A percentile compares a stretch with the other conserved stretches of the same genome.
phyloP scores from a whole-genome alignment of 305 asterid genomes.

The Solanum chacoense region DNA sequence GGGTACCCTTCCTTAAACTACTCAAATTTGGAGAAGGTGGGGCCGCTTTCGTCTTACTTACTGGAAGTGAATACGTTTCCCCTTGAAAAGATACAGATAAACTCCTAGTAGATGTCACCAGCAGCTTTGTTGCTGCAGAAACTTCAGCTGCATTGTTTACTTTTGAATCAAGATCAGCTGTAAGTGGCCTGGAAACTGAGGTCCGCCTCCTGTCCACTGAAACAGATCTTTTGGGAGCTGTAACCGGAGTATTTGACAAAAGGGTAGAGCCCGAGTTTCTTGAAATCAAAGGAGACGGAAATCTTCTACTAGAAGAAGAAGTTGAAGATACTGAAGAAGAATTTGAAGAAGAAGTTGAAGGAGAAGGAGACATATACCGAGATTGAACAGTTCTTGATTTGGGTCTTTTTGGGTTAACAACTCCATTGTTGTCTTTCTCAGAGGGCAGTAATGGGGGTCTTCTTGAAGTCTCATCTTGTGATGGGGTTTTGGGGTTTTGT shows the following conservation, averaged over 20 bases:
- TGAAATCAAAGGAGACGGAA: conserved; percentile 54
- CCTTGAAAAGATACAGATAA: conserved; percentile 92
- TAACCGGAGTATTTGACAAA: conserved; percentile 28
- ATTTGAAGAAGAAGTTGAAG: conserved; percentile 63
- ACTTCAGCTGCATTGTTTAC: conserved; percentile 31
- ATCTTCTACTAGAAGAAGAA: conserved; percentile 55
- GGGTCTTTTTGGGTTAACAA: conserved; percentile 45
- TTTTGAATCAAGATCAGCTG: conserved; percentile 56
- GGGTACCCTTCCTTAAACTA: conserved; percentile 48
- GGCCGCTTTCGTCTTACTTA: conserved; percentile 68
- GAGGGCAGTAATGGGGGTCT: conserved; percentile 74
- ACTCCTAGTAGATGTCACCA: conserved; percentile 74
- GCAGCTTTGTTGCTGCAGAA: conserved; percentile 69
- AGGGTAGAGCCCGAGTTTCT: conserved; percentile 38
- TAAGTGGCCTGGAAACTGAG: conserved; percentile 29
- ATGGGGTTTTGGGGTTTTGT: conserved; percentile 40
- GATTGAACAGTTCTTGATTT: conserved; percentile 81
- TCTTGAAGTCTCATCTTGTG: conserved; percentile 25
- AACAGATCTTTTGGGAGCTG: conserved; percentile 57
- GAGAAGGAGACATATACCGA: conserved; percentile 76
- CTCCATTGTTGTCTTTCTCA: conserved; percentile 45
- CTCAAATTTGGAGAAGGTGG: conserved; percentile 60
- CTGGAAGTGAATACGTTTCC: conserved; percentile 74
- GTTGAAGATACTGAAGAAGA: conserved; percentile 50
- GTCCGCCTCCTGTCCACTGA: conserved; percentile 76